A percentile compares a stretch with the other conserved stretches of the same genome.
phyloP scores from a whole-genome alignment of 2,329 filamentous ascomycete species.

The Exophiala lecanii-corni region DNA sequence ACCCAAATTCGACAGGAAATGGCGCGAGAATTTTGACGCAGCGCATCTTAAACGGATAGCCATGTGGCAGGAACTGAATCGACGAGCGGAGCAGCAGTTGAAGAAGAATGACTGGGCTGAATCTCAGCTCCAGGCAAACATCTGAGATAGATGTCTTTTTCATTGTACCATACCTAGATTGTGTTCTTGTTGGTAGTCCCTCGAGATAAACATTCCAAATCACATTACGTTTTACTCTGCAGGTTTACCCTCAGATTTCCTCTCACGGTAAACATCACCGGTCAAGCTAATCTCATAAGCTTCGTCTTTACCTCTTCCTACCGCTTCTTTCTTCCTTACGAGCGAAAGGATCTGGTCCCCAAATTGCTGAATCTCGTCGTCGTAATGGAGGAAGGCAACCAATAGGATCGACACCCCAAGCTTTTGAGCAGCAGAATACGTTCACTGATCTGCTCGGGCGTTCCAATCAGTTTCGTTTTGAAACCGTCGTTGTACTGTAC shows the following conservation, averaged over 20 bases:
- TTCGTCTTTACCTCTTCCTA: constrained; percentile 45
- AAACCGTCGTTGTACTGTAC: constrained; percentile 55
- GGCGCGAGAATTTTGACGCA: no score
- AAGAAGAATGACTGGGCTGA: no score
- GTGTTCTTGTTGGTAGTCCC: no score
- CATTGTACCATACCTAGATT: no score
- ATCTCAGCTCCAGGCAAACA: no score
- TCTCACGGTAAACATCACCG: constrained; percentile 42
- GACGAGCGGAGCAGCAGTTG: no score
- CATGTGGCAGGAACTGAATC: no score
- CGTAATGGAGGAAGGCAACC: constrained; percentile 49
- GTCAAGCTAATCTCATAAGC: constrained; percentile 45
- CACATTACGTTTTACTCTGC: no score
- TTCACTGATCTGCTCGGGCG: constrained; percentile 66
- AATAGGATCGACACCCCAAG: constrained; percentile 39
- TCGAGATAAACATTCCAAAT: no score
- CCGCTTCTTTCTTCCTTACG: constrained; percentile 44
- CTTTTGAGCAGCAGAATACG: constrained; percentile 54
- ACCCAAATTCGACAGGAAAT: constrained; percentile 40
- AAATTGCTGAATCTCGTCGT: constrained; percentile 49
- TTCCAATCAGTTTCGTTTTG: constrained; percentile 52
- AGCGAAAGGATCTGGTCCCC: constrained; percentile 45
- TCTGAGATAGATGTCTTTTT: no score
- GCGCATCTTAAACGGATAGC: no score
- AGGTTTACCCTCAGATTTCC: no score